Conservation (phyloP, 2,329 filamentous ascomycete species). For the Fusarium sp. region DNA sequence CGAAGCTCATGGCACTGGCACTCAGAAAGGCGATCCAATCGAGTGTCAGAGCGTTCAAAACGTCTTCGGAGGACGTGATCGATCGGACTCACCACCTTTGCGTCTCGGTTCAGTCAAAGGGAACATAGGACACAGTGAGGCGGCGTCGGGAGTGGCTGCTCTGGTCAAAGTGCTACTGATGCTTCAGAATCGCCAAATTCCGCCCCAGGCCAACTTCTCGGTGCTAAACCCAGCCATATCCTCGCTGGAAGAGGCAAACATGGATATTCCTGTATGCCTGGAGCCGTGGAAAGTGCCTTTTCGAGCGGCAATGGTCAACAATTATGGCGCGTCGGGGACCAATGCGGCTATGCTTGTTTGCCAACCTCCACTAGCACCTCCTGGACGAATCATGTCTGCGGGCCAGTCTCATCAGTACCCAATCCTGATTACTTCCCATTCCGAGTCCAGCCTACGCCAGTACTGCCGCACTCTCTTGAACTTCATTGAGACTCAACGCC, state of each 20-base stretch:
- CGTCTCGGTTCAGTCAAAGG: conserved; percentile 50
- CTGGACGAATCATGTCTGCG: neutral
- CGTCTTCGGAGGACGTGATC: conserved; percentile 22
- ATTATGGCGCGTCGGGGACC: neutral
- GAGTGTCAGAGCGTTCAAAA: conserved; percentile 50
- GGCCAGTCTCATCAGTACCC: neutral
- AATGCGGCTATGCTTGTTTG: neutral
- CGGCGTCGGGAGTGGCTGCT: conserved; percentile 47
- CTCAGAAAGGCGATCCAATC: conserved; percentile 60
- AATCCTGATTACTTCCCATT: neutral
- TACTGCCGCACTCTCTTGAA: neutral
- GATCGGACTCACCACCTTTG: conserved; percentile 2
- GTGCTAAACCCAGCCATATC: conserved; percentile 48
- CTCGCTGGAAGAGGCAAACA: neutral
- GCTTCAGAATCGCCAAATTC: conserved; percentile 45
- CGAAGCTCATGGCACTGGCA: conserved; percentile 64
- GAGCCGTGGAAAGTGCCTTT: neutral
- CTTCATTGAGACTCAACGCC: neutral
- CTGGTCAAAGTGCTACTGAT: conserved; percentile 51
- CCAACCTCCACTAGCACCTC: neutral
- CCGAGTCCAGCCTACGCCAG: neutral
- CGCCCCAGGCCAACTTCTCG: conserved; percentile 45
- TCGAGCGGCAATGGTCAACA: neutral
- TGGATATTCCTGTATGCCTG: neutral
- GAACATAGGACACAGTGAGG: conserved; percentile 49